Conservation (phyloP, 2,329 filamentous ascomycete species). For the Colletotrichum abscissum region DNA sequence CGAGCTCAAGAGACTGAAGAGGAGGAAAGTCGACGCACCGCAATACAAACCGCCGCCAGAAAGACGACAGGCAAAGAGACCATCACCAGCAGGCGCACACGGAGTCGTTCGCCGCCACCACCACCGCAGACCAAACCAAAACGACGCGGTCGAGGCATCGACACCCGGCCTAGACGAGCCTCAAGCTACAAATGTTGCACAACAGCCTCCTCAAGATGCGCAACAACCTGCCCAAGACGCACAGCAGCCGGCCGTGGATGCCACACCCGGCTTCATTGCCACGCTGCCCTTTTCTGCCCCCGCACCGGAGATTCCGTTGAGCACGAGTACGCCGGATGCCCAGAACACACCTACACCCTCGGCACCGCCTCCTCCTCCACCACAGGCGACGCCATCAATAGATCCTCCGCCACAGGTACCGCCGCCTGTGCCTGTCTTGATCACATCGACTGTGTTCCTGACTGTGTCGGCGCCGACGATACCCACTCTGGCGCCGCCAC, state of each 20-base stretch:
- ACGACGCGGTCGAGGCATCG: neutral
- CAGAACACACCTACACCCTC: neutral
- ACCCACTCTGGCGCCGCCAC: neutral
- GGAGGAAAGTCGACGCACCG: conserved; percentile 36
- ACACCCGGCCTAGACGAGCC: neutral
- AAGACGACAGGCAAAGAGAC: neutral
- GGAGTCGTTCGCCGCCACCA: conserved; percentile 5
- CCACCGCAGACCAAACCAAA: conserved; percentile 7
- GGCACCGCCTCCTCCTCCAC: neutral
- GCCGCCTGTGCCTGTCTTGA: neutral
- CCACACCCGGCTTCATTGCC: conserved; percentile 22
- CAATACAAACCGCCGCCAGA: neutral
- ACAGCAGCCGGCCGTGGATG: neutral
- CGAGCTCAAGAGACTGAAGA: conserved; percentile 41
- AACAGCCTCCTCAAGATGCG: conserved; percentile 1
- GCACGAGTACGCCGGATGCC: neutral
- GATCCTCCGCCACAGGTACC: neutral
- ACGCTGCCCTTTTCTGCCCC: conserved; percentile 18
- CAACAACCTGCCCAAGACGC: conserved; percentile 1
- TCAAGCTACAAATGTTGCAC: neutral
- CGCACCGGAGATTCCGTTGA: neutral
- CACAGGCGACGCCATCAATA: neutral
- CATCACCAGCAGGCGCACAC: too few relatives aligned
- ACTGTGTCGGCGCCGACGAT: neutral
- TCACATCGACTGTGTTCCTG: neutral